Evolutionary conservation across 2,329 filamentous ascomycete genomes (phyloP), one percentile per base, ranked within the genome.

Genomic region (Pyrenophora seminiperda): DNA sequence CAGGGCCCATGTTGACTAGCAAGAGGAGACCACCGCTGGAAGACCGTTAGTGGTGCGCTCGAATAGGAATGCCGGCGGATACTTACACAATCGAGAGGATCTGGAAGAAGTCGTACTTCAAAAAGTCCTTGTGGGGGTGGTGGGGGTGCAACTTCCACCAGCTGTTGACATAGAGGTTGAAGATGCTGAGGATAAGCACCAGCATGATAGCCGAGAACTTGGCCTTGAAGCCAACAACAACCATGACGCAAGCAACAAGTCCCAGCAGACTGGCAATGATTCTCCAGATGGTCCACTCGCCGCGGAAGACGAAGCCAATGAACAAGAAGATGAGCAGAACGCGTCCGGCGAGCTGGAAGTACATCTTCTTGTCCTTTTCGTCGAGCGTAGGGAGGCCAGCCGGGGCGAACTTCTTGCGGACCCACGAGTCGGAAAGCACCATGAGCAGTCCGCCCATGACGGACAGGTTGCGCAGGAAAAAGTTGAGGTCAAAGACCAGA

Each of bases 71-170:
- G 55, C n/a, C 14, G 4, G 14, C 15, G 29, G 32, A 11, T 13
- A 79, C 82, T 75, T 83, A 85, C 82, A 97, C 93, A 73, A 99
- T 99, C 43, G 94, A 99, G 47, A 99, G 83, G 67, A 97, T 97
- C 81, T 99, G 94, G 87, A 99, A 99, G 83, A 99, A 99, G 76
- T 99, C 94, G 84, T 99, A 99, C 80, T 99, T 99, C 81, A 94
- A 94, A 73, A 99, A 99, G 77, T 99, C 94, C 85, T 97, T 97
- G 83, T 97, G 93, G 40, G 94, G 94, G 81, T 99, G 94, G 79
- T 96, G 90, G 63, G 93, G 89, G 80, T 97, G 93, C 62, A 99
- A 90, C 89, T 92, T 97, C 94, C 94, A 99, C 82, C 97, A 99
- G 84, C 97, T 99, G 86, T 99, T 99, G 67, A 97, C 94, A 59